Evolutionary conservation across 768 basidiomycete genomes (phyloP), one percentile per base, ranked within the genome.

Genomic region (Xerocomus spinulosus): DNA sequence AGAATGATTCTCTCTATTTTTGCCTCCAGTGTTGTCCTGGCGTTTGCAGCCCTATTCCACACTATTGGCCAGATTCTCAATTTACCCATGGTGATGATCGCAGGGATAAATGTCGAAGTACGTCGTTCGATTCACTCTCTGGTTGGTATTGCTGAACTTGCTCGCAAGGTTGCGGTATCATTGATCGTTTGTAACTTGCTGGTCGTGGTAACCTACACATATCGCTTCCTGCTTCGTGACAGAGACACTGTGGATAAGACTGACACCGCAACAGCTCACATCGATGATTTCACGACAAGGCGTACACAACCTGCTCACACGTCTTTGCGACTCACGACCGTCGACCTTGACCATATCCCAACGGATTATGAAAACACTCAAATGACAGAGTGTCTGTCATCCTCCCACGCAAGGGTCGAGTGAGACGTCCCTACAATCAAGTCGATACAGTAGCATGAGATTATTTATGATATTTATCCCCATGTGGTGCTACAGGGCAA

Each of bases 1-100:
- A 48, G 61, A 32, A 62, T 60, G 61, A 60, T 62, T 23, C 53
- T 62, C 28, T 48, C 24, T n/a, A 42, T 53, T 18, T 55, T 62
- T 15, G 47, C 57, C 26, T 62, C 58, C 10, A 52, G 60, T 20
- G 26, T 57, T 24, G 12, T 55, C 17, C 30, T 62, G 1, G 51
- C 55, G 8, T 18, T 59, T 5, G 54, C 34, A 18, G 44, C 57
- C 7, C 44, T 61, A 9, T 54, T 57, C 30, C 54, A 54, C 17
- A 44, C 46, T 2, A 23, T 52, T 10, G 52, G 48, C 12, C 59
- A 53, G 9, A 32, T 57, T 7, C 35, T 56, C 12, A 9, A 48
- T 24, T 28, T 53, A n/a, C 30, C 29, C 6, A 3, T 35, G 15
- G 20, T 56, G 5, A 42, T 42, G 26, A 25, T 48, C 13, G 41